A percentile compares a stretch with the other conserved stretches of the same genome.
Evolutionary conservation across 768 basidiomycete genomes (phyloP).

Genomic region (Rickenella mellea): DNA sequence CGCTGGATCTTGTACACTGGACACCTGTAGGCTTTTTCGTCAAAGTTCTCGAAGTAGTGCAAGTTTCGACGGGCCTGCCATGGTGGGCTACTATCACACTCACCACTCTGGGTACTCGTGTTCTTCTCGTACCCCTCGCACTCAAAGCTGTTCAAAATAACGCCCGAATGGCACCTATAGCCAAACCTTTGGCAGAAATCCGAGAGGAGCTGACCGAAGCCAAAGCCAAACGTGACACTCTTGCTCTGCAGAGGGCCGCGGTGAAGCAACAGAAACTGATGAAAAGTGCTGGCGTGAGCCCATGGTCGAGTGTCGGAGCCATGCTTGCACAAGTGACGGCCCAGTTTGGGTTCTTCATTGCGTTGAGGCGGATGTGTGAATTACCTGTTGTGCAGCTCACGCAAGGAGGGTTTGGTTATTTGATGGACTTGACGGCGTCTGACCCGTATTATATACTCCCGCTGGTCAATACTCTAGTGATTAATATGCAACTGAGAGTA

Average conservation of each 20-base stretch:
- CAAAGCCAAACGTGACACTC: conserved; percentile 24
- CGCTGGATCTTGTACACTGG: conserved; percentile 55
- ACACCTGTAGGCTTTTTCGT: conserved; percentile 55
- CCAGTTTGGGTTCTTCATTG: conserved; percentile 78
- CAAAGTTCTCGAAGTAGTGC: conserved; percentile 56
- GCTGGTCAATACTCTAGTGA: conserved; percentile 39
- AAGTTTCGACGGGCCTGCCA: conserved; percentile 60
- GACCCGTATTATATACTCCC: conserved; percentile 77
- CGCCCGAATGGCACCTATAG: conserved; percentile 50
- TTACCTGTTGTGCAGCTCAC: conserved; percentile 67
- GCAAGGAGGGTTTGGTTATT: conserved; percentile 61
- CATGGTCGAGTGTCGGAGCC: conserved; percentile 41
- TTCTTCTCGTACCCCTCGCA: conserved; percentile 50
- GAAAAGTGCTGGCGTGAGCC: conserved; percentile 54
- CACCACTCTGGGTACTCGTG: conserved; percentile 52
- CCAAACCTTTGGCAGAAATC: conserved; percentile 45
- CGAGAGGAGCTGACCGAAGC: conserved; percentile 40
- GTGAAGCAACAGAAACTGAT: conserved; percentile 45
- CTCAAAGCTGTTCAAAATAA: conserved; percentile 48
- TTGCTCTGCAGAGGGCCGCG: conserved; percentile 31
- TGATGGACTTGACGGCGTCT: conserved; percentile 69
- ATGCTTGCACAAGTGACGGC: conserved; percentile 67
- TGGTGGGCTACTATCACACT: conserved; percentile 81
- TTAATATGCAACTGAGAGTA: conserved; percentile 66
- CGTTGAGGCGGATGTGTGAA: conserved; percentile 58